Evolutionary conservation across 2,329 filamentous ascomycete species (phyloP).

Genomic region (Madurella mycetomatis): DNA sequence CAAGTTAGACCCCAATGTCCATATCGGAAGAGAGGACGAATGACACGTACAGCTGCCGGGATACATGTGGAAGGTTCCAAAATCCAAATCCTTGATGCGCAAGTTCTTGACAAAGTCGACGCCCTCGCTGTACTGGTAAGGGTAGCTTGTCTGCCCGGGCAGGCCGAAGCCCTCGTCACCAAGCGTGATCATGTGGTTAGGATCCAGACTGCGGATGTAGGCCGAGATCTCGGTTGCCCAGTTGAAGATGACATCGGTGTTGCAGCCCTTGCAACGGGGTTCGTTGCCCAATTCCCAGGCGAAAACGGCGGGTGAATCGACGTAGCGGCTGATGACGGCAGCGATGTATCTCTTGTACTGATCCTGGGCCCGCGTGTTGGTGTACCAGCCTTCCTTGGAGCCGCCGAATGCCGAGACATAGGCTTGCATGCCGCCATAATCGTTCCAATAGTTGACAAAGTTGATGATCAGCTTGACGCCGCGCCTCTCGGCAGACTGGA

Average conservation of each 20-base stretch:
- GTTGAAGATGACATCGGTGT: constrained; percentile 50
- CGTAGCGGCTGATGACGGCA: constrained; percentile 43
- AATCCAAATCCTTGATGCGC: constrained; percentile 37
- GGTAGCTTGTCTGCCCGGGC: constrained; percentile 23
- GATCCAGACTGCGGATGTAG: constrained; percentile 60
- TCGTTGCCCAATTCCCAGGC: constrained; percentile 52
- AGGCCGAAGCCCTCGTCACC: constrained; percentile 49
- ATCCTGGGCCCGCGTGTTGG: constrained; percentile 41
- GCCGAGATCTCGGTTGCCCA: constrained; percentile 55
- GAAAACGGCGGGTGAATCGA: constrained; percentile 43
- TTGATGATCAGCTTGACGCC: constrained; percentile 61
- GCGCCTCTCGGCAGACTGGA: constrained; percentile 53
- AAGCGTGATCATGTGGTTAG: constrained; percentile 56
- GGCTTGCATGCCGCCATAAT: constrained; percentile 60
- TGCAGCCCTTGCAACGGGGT: constrained; percentile 58
- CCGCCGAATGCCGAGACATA: constrained; percentile 54
- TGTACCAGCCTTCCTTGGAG: constrained; percentile 50
- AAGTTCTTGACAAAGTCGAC: constrained; percentile 36
- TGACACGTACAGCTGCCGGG: constrained; percentile 31
- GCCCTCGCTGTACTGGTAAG: constrained; percentile 25
- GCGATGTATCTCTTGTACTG: constrained; percentile 49
- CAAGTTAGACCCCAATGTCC: background rate
- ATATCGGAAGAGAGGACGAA: background rate
- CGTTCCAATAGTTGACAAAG: constrained; percentile 66
- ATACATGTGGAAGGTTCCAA: constrained; percentile 42